These are phyloP conservation scores for Zygoascus ofunaensis DNA, from an alignment of 805 yeast genomes.

Conservation along the genomic window DNA sequence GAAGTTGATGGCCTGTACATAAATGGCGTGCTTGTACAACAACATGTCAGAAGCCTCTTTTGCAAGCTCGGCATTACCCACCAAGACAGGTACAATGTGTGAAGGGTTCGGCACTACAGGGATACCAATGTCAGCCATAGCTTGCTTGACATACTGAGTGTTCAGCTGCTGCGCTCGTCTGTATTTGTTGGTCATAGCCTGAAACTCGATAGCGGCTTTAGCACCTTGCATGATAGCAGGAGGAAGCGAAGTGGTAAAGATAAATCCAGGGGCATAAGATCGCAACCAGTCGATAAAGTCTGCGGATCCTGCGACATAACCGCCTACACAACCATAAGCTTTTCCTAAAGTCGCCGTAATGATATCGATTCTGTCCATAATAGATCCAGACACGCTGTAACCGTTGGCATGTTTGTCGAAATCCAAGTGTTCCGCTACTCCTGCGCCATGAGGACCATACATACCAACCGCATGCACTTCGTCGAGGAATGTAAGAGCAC, in stretches of 20 bases:
- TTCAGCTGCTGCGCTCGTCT: conserved; percentile 78
- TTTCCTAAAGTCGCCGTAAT: conserved; percentile 97
- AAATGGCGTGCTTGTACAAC: conserved; percentile 74
- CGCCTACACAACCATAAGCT: conserved; percentile 96
- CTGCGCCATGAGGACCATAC: conserved; percentile 99
- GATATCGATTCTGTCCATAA: conserved; percentile 87
- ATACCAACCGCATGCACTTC: conserved; percentile 99
- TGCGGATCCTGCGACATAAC: conserved; percentile 86
- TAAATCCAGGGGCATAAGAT: conserved; percentile 94
- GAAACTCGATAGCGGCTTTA: conserved; percentile 75
- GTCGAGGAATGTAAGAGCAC: conserved; percentile 92
- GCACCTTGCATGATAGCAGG: conserved; percentile 98
- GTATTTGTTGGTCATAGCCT: conserved; percentile 64
- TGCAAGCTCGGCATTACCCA: conserved; percentile 91
- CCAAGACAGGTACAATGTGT: conserved; percentile 90
- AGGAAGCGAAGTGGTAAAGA: conserved; percentile 92
- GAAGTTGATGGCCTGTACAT: conserved; percentile 96
- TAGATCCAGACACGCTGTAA: conserved; percentile 43
- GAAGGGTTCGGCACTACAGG: conserved; percentile 98
- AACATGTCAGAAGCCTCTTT: conserved; percentile 84
- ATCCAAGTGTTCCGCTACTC: conserved; percentile 95
- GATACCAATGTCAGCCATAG: conserved; percentile 60
- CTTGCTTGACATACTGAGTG: conserved; percentile 74
- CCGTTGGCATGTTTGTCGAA: conserved; percentile 69
- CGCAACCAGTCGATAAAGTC: conserved; percentile 89